phyloP scores from a whole-genome alignment of 805 yeast species.

The Saturnispora serradocipensis region DNA sequence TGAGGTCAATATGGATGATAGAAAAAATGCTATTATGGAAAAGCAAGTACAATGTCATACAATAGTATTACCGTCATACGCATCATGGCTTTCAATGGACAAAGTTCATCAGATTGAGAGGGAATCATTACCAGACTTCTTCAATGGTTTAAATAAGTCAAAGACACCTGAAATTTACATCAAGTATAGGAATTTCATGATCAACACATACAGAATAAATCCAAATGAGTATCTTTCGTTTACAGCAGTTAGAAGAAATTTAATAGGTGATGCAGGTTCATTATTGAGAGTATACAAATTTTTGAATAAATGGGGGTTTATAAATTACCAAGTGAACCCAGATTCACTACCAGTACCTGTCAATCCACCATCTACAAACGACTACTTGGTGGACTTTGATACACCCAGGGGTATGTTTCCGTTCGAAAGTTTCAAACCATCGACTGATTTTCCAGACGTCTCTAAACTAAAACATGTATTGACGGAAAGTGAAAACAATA shows the following conservation, averaged over 20 bases:
- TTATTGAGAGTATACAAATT: conserved; percentile 78
- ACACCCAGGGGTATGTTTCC: conserved; percentile 92
- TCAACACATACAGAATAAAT: conserved; percentile 77
- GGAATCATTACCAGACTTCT: conserved; percentile 82
- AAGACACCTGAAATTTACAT: conserved; percentile 77
- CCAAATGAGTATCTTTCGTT: conserved; percentile 85
- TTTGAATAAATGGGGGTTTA: conserved; percentile 84
- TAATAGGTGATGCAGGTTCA: conserved; percentile 88
- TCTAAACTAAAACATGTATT: conserved; percentile 19
- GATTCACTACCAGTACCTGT: conserved; percentile 59
- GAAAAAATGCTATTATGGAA: conserved; percentile 8
- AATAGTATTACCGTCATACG: conserved; percentile 77
- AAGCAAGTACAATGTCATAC: conserved; percentile 58
- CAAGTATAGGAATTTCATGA: conserved; percentile 80
- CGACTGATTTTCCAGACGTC: conserved; percentile 38
- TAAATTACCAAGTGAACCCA: conserved; percentile 85
- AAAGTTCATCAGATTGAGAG: conserved; percentile 69
- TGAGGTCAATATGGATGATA: background rate
- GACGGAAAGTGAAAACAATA: background rate
- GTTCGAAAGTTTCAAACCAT: conserved; percentile 70
- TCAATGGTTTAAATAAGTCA: conserved; percentile 48
- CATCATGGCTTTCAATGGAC: conserved; percentile 75
- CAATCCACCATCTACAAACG: conserved; percentile 69
- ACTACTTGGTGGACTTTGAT: conserved; percentile 68
- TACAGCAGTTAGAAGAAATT: conserved; percentile 83